Conservation (phyloP, 305 asterid genomes). For the Caryopteris hybrid region DNA sequence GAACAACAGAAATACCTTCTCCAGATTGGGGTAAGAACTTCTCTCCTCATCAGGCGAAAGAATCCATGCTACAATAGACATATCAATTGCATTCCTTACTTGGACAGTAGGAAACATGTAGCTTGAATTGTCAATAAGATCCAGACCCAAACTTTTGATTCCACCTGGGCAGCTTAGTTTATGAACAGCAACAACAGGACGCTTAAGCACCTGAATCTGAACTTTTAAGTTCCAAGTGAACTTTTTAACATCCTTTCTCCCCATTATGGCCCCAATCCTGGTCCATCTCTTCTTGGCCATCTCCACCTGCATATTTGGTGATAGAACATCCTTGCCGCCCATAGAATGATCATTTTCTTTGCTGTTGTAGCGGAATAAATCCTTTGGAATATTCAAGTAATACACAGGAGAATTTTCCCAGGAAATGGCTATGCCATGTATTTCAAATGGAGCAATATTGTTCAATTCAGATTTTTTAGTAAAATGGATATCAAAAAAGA, state of each 20-base stretch:
- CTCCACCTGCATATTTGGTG: constrained; percentile 51
- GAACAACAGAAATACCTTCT: constrained; percentile 57
- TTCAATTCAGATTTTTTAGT: constrained; percentile 66
- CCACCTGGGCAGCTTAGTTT: constrained; percentile 53
- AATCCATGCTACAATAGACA: constrained; percentile 78
- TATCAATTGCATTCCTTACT: constrained; percentile 59
- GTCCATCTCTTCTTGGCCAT: constrained; percentile 75
- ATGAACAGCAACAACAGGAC: constrained; percentile 70
- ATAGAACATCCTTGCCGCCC: constrained; percentile 38
- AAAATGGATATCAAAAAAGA: constrained; percentile 80
- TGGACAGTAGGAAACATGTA: constrained; percentile 57
- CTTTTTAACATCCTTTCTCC: constrained; percentile 58
- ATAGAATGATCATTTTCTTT: constrained; percentile 33
- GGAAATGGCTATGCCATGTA: constrained; percentile 87
- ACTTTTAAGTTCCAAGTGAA: constrained; percentile 81
- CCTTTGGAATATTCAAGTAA: constrained; percentile 83
- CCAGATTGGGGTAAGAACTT: constrained; percentile 77
- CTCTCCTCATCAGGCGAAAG: constrained; percentile 97
- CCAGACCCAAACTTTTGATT: constrained; percentile 62
- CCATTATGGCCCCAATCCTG: constrained; percentile 64
- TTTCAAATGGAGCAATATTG: constrained; percentile 67
- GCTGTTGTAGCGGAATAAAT: constrained; percentile 45
- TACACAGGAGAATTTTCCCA: constrained; percentile 90
- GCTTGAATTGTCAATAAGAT: constrained; percentile 59
- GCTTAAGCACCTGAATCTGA: constrained; percentile 86